Evolutionary conservation across 805 yeast species (phyloP).

Genomic region (Saccharomycopsis oosterbeekiorum): DNA sequence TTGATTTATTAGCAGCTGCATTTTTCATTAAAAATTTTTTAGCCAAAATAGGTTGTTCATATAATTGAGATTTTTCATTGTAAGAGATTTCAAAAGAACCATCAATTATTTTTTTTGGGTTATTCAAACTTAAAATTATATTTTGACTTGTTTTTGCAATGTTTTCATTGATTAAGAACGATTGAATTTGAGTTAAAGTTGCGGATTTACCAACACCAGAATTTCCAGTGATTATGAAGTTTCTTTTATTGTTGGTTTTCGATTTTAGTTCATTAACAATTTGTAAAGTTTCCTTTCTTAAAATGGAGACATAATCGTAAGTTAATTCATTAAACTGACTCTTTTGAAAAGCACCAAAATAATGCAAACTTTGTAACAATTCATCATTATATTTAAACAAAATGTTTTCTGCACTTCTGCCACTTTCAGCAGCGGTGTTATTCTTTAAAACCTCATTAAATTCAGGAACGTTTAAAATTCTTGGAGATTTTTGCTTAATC

Average conservation of each 20-base stretch:
- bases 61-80: constrained; percentile 38
- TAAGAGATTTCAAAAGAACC: constrained; percentile 64
- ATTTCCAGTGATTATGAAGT: constrained; percentile 54
- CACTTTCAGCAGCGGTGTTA: neutral
- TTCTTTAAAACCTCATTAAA: neutral
- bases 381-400: constrained; percentile 34
- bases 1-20: constrained; percentile 33
- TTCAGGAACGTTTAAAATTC: constrained; percentile 2
- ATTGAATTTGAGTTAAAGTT: constrained; percentile 57
- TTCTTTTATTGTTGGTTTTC: constrained; percentile 32
- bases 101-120: constrained; percentile 50
- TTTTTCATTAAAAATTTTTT: constrained; percentile 49
- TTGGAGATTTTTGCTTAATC: constrained; percentile 4
- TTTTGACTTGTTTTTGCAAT: constrained; percentile 25
- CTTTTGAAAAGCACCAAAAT: constrained; percentile 56
- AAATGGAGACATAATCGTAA: constrained; percentile 46
- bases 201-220: constrained; percentile 77
- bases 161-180: constrained; percentile 33
- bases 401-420: neutral
- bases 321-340: constrained; percentile 62
- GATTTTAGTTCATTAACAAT: constrained; percentile 32
- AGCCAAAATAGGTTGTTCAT: constrained; percentile 73
- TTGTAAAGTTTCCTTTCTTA: constrained; percentile 39
- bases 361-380: constrained; percentile 35
- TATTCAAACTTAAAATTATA: constrained; percentile 53